Conservation (phyloP, 2,329 filamentous ascomycete genomes). For the Remersonia thermophila region DNA sequence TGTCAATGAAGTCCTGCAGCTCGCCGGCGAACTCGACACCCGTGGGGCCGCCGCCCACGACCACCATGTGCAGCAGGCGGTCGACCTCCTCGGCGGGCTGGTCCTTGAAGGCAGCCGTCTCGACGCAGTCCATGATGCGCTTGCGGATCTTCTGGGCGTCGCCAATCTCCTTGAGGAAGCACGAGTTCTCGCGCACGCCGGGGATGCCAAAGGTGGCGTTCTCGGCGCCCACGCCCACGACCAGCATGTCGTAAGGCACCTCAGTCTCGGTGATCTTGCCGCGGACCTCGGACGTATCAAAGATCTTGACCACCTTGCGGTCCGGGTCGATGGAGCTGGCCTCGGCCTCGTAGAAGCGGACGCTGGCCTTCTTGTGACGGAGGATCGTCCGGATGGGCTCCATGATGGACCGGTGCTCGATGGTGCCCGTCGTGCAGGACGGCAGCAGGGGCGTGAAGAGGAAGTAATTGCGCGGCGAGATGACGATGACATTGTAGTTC, state of each 20-base stretch:
- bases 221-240: conserved; percentile 92
- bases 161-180: conserved; percentile 96
- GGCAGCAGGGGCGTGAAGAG: conserved; percentile 95
- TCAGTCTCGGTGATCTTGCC: conserved; percentile 71
- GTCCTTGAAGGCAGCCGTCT: conserved; percentile 97
- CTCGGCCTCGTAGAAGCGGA: conserved; percentile 97
- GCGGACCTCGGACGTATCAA: conserved; percentile 87
- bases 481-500: conserved; percentile 97
- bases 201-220: conserved; percentile 98
- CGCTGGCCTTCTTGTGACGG: conserved; percentile 82
- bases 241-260: conserved; percentile 95
- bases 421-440: conserved; percentile 91
- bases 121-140: conserved; percentile 99
- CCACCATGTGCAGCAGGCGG: conserved; percentile 96
- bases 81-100: conserved; percentile 79
- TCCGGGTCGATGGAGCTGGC: conserved; percentile 90
- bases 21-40: conserved; percentile 98
- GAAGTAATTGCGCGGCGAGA: conserved; percentile 99
- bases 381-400: conserved; percentile 94
- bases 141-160: conserved; percentile 95
- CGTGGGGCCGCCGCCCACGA: conserved; percentile 83
- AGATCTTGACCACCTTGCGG: conserved; percentile 76
- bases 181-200: conserved; percentile 86
- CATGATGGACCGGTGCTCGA: conserved; percentile 99
- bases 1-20: conserved; percentile 96